phyloP scores from a whole-genome alignment of 2,329 filamentous ascomycete species.

The Sarocladium oryzae region DNA sequence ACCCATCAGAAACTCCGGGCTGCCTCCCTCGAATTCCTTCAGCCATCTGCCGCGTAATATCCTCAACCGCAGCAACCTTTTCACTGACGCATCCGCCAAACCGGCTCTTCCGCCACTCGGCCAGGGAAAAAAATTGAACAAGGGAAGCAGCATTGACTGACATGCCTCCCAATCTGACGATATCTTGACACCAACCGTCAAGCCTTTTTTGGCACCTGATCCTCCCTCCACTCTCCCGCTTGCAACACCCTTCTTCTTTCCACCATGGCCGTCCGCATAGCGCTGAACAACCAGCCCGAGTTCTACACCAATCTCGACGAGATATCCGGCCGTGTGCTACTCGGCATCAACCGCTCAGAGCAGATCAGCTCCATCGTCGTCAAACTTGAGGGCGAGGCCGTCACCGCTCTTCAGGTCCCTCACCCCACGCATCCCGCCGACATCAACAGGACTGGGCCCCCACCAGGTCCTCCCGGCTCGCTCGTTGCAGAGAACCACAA shows the following conservation, averaged over 20 bases:
- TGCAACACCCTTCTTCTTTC: conserved; percentile 6
- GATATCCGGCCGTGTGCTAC: conserved; percentile 55
- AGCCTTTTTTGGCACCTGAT: not conserved
- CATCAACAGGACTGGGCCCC: conserved; percentile 25
- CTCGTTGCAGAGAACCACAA: conserved; percentile 57
- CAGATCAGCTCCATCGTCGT: conserved; percentile 67
- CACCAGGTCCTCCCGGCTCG: conserved; percentile 31
- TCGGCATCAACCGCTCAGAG: conserved; percentile 58
- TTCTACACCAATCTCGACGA: conserved; percentile 77
- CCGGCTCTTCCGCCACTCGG: too few relatives aligned
- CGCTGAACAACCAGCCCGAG: conserved; percentile 58
- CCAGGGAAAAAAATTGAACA: too few relatives aligned
- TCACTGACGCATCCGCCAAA: not conserved
- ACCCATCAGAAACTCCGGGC: not conserved
- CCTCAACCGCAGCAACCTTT: conserved; percentile 4
- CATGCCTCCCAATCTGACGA: not conserved
- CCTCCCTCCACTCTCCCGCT: not conserved
- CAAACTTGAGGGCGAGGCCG: conserved; percentile 76
- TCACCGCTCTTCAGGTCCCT: conserved; percentile 55
- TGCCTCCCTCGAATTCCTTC: not conserved
- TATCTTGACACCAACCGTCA: not conserved
- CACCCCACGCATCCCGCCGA: conserved; percentile 37
- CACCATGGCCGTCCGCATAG: conserved; percentile 60
- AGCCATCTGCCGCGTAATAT: conserved; percentile 7
- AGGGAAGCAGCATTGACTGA: too few relatives aligned